These are phyloP conservation scores for Aspergillus carbonarius DNA, from an alignment of 2,329 filamentous ascomycete genomes.

Conservation along the genomic window DNA sequence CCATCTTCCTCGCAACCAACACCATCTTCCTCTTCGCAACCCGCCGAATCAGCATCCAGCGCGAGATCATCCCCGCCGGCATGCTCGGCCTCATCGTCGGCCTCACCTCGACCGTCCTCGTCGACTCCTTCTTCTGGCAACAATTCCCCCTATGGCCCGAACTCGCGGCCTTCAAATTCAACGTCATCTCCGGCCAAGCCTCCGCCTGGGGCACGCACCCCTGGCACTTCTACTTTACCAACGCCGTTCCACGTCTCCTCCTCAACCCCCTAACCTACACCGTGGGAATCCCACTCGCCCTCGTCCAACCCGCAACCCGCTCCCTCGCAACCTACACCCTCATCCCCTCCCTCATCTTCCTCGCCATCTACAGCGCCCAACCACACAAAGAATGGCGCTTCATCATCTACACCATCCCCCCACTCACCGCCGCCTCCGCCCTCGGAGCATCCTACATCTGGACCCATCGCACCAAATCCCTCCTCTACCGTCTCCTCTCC, in stretches of 20 bases:
- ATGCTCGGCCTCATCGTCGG: conserved; percentile 64
- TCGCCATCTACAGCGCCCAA: conserved; percentile 78
- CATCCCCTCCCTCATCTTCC: conserved; percentile 68
- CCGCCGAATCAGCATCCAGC: conserved; percentile 53
- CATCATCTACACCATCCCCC: conserved; percentile 82
- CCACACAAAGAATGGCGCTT: conserved; percentile 97
- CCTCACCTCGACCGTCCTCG: conserved; percentile 65
- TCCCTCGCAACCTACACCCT: conserved; percentile 55
- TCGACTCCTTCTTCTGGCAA: conserved; percentile 97
- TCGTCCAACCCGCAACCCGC: conserved; percentile 54
- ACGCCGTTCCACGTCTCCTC: conserved; percentile 76
- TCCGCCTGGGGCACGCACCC: conserved; percentile 85
- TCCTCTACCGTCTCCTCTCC: conserved; percentile 56
- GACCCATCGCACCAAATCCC: conserved; percentile 62
- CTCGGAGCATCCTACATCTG: conserved; percentile 71
- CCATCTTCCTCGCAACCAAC: conserved; percentile 71
- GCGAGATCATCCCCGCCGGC: conserved; percentile 64
- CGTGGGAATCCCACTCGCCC: conserved; percentile 51
- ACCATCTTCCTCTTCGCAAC: conserved; percentile 63
- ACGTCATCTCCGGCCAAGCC: conserved; percentile 79
- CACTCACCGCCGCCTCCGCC: conserved; percentile 74
- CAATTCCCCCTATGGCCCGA: conserved; percentile 79
- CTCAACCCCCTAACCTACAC: conserved; percentile 70
- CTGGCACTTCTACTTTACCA: conserved; percentile 82
- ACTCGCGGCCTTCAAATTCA: conserved; percentile 84